Evolutionary conservation across 805 yeast genomes (phyloP).

Genomic region (Diddensiella caesifluorescens): DNA sequence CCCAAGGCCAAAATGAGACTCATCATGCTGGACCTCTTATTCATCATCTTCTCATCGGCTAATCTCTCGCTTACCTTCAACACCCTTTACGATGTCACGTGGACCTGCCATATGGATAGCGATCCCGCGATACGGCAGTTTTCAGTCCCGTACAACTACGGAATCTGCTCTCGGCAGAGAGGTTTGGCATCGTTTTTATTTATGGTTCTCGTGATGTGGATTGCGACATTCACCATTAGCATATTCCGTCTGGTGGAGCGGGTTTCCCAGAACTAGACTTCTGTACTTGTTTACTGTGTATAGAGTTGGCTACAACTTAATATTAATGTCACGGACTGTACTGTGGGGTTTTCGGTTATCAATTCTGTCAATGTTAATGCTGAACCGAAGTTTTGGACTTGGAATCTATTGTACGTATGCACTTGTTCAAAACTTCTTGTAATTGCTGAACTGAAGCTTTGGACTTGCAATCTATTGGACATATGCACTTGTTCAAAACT

Average conservation of each 20-base stretch:
- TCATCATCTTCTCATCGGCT: constrained; percentile 85
- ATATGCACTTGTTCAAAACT: too few relatives aligned
- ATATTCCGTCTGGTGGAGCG: constrained; percentile 72
- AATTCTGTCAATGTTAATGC: too few relatives aligned
- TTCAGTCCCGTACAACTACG: constrained; percentile 34
- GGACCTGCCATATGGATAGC: constrained; percentile 57
- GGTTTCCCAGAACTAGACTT: constrained; percentile 18
- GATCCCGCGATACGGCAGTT: constrained; percentile 26
- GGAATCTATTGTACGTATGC: too few relatives aligned
- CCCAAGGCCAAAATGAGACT: constrained; percentile 79
- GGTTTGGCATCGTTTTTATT: constrained; percentile 76
- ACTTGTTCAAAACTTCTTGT: too few relatives aligned
- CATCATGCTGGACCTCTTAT: constrained; percentile 73
- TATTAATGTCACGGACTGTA: too few relatives aligned
- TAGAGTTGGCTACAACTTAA: too few relatives aligned
- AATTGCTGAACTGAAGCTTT: too few relatives aligned
- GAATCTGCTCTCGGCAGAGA: constrained; percentile 72
- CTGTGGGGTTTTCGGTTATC: too few relatives aligned
- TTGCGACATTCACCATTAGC: constrained; percentile 76
- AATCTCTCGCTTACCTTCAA: constrained; percentile 81
- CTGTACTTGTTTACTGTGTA: too few relatives aligned
- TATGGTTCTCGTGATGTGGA: constrained; percentile 74
- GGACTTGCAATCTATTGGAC: too few relatives aligned
- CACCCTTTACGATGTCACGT: constrained; percentile 68
- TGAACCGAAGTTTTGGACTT: too few relatives aligned